phyloP scores from a whole-genome alignment of 305 asterid species.

The Ilex paraguariensis region DNA sequence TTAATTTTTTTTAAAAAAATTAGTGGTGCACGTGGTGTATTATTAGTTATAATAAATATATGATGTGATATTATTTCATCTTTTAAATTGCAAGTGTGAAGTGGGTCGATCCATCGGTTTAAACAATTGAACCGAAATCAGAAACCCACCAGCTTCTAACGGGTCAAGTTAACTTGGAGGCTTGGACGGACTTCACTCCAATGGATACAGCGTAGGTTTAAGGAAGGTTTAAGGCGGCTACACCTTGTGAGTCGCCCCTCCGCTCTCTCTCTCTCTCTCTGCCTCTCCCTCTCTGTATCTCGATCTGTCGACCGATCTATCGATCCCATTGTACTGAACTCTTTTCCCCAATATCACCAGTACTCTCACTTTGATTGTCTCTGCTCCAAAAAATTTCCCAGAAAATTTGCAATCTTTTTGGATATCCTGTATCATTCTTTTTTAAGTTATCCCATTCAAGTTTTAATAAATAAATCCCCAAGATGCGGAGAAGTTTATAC shows the following conservation, averaged over 20 bases:
- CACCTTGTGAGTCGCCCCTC: constrained; percentile 10
- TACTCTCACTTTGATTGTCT: neutral
- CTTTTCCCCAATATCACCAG: neutral
- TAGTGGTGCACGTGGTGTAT: too few relatives aligned
- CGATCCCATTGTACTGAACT: neutral
- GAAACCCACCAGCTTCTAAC: too few relatives aligned
- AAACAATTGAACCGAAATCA: too few relatives aligned
- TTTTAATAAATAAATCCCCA: neutral
- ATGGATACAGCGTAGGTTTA: constrained; percentile 19
- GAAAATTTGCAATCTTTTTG: neutral
- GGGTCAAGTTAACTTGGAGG: too few relatives aligned
- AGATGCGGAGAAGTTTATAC: constrained; percentile 78
- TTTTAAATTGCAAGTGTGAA: too few relatives aligned
- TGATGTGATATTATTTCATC: too few relatives aligned
- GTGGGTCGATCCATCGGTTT: too few relatives aligned
- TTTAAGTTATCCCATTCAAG: constrained; percentile 17
- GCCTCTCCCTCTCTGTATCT: neutral
- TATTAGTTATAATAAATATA: too few relatives aligned
- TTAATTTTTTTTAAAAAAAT: too few relatives aligned
- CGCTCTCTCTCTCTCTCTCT: neutral
- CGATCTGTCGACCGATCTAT: neutral
- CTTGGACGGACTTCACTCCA: too few relatives aligned
- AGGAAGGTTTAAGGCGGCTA: constrained; percentile 65
- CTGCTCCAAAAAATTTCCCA: neutral
- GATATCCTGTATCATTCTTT: neutral